Conservation (phyloP, 1,284 basidiomycete genomes). For the Termitomyces sp. region DNA sequence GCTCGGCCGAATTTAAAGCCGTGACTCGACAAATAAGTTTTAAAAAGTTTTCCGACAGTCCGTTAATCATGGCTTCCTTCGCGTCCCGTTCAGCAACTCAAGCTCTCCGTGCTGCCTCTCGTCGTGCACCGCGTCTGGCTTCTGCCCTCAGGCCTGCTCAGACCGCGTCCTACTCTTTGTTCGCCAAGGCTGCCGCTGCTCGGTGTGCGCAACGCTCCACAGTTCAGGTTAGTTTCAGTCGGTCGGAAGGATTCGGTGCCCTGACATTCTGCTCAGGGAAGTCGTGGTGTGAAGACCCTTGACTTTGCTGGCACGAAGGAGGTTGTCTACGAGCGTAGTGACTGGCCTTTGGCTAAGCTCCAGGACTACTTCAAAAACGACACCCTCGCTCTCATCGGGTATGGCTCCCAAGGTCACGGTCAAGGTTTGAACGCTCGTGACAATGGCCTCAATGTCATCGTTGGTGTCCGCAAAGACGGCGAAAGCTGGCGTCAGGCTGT, state of each 20-base stretch:
- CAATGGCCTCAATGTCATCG: slow-evolving; percentile 97
- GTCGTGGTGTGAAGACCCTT: slow-evolving; percentile 91
- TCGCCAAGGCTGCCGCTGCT: slow-evolving; percentile 48
- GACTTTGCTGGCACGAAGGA: slow-evolving; percentile 97
- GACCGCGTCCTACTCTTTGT: slow-evolving; percentile 70
- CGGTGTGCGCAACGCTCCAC: slow-evolving; percentile 36
- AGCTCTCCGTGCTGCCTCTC: slow-evolving; percentile 55
- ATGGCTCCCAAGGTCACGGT: slow-evolving; percentile 98
- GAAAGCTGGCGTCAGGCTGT: slow-evolving; percentile 95
- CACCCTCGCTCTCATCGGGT: slow-evolving; percentile 97
- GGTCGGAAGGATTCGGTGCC: slow-evolving; percentile 1
- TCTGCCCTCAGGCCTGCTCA: slow-evolving; percentile 40
- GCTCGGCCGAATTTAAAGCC: slow-evolving; percentile 14
- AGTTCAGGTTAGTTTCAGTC: slow-evolving; percentile 38
- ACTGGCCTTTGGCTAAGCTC: slow-evolving; percentile 97
- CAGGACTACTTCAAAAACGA: slow-evolving; percentile 99
- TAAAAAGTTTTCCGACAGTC: slow-evolving; percentile 9
- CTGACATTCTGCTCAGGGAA: slow-evolving; percentile 26
- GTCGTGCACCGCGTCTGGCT: slow-evolving; percentile 51
- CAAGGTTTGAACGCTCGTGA: slow-evolving; percentile 99
- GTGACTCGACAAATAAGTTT: slow-evolving; percentile 9
- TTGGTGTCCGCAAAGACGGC: slow-evolving; percentile 96
- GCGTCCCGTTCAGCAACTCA: slow-evolving; percentile 54
- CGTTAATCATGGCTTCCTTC: slow-evolving; percentile 50
- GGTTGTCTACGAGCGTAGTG: slow-evolving; percentile 93